Base-by-base conservation (phyloP, 208 protist genomes). In the Leishmania turanica region DNA sequence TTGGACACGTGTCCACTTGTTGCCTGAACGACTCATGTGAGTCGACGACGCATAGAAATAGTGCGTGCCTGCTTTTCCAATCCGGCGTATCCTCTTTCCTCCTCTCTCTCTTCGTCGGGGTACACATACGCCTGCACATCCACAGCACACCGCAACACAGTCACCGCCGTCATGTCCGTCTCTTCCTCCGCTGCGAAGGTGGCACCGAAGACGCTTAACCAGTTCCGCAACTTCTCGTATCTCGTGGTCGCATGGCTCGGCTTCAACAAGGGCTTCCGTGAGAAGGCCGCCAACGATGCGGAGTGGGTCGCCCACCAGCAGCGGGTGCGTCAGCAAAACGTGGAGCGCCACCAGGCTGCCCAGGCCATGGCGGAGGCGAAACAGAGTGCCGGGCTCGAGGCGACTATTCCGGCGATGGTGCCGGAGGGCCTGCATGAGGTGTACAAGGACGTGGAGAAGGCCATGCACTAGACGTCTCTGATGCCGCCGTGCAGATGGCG, bases 161-260 rank as follows among this genome's bases (percentile, higher is more conserved):
- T 49, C 69, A 73, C 24, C 69, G 45, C 27, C 42, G 19, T 19
- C 69, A 87, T 83, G 83, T 87, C 81, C 70, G 77, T 70, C 66
- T 80, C 77, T 77, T 64, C 82, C 69, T 87, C 89, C 53, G 87
- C 91, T 51, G 81, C 92, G 77, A 96, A 96, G 86, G 95, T 88
- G 37, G 84, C 92, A 40, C 95, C 95, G 15, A 95, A 96, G 86
- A 96, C 92, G 79, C 87, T 98, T 24, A 89, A 96, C 81, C 95
- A 98, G 88, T 90, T 96, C 66, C 93, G 93, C 49, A 96, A 96
- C 88, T 89, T 96, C 71, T 89, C 88, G 40, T 96, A 96, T 86
- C 79, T 96, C n/a, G 87, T 96, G 53, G 89, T 93, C 3, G 95
- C 93, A 27, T 96, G 89, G 89, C 62, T 91, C 54, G 95, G 95